These are phyloP conservation scores for Penicillium macrosclerotiorum DNA, from an alignment of 495 filamentous ascomycete genomes.

Conservation along the genomic window DNA sequence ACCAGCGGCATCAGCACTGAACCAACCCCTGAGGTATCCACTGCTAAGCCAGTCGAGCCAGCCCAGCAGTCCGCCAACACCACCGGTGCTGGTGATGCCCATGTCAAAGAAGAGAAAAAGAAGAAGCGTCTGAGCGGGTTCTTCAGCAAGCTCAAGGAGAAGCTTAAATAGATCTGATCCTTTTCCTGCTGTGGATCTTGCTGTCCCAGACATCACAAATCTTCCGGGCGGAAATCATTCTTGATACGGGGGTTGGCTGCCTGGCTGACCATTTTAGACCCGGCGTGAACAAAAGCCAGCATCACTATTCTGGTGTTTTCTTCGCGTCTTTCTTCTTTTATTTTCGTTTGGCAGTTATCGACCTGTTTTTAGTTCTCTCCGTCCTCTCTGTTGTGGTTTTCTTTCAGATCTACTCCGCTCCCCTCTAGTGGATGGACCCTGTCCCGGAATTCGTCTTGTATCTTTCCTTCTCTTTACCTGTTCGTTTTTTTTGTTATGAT, in stretches of 20 bases:
- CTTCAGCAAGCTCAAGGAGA: slow-evolving; percentile 51
- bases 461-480: slow-evolving; percentile 7
- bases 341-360: no score
- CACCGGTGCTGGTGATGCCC: slow-evolving; percentile 14
- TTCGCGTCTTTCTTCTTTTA: slow-evolving; percentile 5
- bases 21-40: slow-evolving; percentile 7
- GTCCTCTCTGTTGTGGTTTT: no score
- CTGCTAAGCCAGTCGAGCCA: no score
- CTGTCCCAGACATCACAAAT: no score
- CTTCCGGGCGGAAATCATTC: neutral
- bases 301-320: neutral
- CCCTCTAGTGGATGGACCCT: no score
- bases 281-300: neutral
- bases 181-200: neutral
- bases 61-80: slow-evolving; percentile 15
- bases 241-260: neutral
- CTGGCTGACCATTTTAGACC: neutral
- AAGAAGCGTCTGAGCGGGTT: slow-evolving; percentile 45
- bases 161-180: slow-evolving; percentile 36
- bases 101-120: slow-evolving; percentile 46
- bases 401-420: no score
- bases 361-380: no score
- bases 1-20: slow-evolving; percentile 34
- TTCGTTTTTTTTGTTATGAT: slow-evolving; percentile 14
- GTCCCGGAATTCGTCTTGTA: no score